phyloP scores from a whole-genome alignment of 1,284 basidiomycete species.

The Melanopsichium pennsylvanicum region DNA sequence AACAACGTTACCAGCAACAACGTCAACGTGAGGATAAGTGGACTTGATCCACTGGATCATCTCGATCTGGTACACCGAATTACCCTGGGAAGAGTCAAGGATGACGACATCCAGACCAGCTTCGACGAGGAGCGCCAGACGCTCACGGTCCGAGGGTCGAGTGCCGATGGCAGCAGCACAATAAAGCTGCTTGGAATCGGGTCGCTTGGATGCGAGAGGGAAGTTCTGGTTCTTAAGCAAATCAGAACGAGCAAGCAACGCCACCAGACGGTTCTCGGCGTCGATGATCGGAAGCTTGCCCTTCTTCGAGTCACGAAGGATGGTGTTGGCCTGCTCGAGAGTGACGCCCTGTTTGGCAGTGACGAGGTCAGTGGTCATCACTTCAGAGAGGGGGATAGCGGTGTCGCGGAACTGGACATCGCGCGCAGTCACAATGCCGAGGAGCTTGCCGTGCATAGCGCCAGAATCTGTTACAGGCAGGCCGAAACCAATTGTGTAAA shows the following conservation, averaged over 20 bases:
- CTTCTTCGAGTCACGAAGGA: slow-evolving; percentile 96
- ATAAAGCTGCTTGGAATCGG: slow-evolving; percentile 92
- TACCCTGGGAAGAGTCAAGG: slow-evolving; percentile 95
- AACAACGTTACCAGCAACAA: slow-evolving; percentile 97
- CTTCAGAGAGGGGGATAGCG: slow-evolving; percentile 75
- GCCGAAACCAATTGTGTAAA: no score
- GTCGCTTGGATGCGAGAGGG: slow-evolving; percentile 91
- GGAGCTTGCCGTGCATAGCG: slow-evolving; percentile 82
- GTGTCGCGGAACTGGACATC: slow-evolving; percentile 91
- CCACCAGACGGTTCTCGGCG: slow-evolving; percentile 54
- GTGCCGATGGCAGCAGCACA: slow-evolving; percentile 98
- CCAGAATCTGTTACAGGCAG: slow-evolving; percentile 88
- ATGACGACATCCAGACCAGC: slow-evolving; percentile 95
- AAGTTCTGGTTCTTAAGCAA: slow-evolving; percentile 97
- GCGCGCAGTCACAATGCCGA: slow-evolving; percentile 95
- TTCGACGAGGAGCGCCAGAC: slow-evolving; percentile 84
- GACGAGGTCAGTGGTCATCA: slow-evolving; percentile 77
- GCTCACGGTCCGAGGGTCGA: slow-evolving; percentile 84
- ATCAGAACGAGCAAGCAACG: slow-evolving; percentile 77
- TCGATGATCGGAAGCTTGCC: slow-evolving; percentile 79
- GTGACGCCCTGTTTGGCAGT: slow-evolving; percentile 69
- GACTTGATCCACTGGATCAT: slow-evolving; percentile 95
- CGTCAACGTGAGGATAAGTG: slow-evolving; percentile 76
- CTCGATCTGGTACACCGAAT: slow-evolving; percentile 91
- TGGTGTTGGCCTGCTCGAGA: slow-evolving; percentile 88